These are phyloP conservation scores for Metschnikowia chrysomelidarum DNA, from an alignment of 805 yeast species.

Conservation along the genomic window DNA sequence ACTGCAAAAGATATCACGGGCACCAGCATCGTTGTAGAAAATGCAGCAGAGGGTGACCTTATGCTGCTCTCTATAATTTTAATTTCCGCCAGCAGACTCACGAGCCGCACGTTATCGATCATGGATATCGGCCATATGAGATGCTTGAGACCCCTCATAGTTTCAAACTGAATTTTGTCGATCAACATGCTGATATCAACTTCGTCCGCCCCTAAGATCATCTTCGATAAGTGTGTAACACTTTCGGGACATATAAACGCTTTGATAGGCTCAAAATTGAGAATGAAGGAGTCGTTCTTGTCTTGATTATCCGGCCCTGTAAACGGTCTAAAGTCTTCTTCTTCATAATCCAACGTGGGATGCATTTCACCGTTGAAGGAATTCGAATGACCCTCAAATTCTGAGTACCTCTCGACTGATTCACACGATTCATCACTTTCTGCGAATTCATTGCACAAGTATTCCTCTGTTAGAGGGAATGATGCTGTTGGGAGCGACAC, in stretches of 20 bases:
- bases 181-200: conserved; percentile 48
- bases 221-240: conserved; percentile 34
- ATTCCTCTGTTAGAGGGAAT: conserved; percentile 50
- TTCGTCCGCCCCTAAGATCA: conserved; percentile 33
- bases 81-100: conserved; percentile 44
- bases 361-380: conserved; percentile 11
- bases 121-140: conserved; percentile 31
- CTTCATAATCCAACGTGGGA: conserved; percentile 29
- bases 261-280: conserved; percentile 53
- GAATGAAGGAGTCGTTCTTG: conserved; percentile 53
- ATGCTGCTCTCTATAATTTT: conserved; percentile 34
- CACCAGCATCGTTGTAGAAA: conserved; percentile 27
- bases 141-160: conserved; percentile 44
- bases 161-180: conserved; percentile 64
- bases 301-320: conserved; percentile 34
- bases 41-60: conserved; percentile 19
- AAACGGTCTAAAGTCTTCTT: conserved; percentile 31
- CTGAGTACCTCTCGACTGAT: conserved; percentile 12
- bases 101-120: conserved; percentile 46
- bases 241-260: conserved; percentile 47
- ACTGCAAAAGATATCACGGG: conserved; percentile 30
- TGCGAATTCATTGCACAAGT: not conserved
- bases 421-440: conserved; percentile 2
- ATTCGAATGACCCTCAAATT: conserved; percentile 13
- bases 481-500: conserved; percentile 63